These are phyloP conservation scores for Chytriomyces sp. DNA, from an alignment of 192 early-diverging fungal genomes.

Conservation along the genomic window DNA sequence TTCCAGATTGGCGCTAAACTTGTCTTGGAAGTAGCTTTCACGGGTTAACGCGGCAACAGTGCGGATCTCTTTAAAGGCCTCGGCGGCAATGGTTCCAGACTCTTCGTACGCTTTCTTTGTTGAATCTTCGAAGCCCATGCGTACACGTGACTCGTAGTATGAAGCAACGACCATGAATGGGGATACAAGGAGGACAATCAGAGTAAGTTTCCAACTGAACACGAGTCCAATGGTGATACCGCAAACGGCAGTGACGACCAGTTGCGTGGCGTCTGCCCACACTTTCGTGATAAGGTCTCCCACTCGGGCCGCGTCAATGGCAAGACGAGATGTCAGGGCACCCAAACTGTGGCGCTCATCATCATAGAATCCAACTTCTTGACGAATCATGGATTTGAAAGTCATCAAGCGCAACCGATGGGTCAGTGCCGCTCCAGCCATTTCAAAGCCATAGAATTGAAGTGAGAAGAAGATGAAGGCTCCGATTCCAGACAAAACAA, in stretches of 20 bases:
- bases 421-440: constrained; percentile 76
- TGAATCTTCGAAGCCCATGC: constrained; percentile 59
- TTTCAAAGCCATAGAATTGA: constrained; percentile 64
- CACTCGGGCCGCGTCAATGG: not conserved
- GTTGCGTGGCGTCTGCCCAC: constrained; percentile 69
- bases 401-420: constrained; percentile 32
- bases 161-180: constrained; percentile 56
- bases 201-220: constrained; percentile 80
- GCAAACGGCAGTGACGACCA: constrained; percentile 45
- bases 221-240: constrained; percentile 51
- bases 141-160: constrained; percentile 60
- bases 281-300: not conserved
- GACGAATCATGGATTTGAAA: constrained; percentile 78
- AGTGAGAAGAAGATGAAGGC: constrained; percentile 60
- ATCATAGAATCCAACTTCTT: constrained; percentile 84
- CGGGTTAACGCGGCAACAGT: constrained; percentile 74
- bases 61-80: constrained; percentile 79
- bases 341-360: not conserved
- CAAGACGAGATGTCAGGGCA: not conserved
- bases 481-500: constrained; percentile 65
- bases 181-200: constrained; percentile 63
- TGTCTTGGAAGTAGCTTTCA: constrained; percentile 68
- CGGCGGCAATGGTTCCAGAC: constrained; percentile 71
- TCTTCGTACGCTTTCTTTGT: constrained; percentile 67
- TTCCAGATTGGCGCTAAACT: constrained; percentile 63